Base-by-base conservation (phyloP, 1,284 basidiomycete species). In the Meripilus lineatus region DNA sequence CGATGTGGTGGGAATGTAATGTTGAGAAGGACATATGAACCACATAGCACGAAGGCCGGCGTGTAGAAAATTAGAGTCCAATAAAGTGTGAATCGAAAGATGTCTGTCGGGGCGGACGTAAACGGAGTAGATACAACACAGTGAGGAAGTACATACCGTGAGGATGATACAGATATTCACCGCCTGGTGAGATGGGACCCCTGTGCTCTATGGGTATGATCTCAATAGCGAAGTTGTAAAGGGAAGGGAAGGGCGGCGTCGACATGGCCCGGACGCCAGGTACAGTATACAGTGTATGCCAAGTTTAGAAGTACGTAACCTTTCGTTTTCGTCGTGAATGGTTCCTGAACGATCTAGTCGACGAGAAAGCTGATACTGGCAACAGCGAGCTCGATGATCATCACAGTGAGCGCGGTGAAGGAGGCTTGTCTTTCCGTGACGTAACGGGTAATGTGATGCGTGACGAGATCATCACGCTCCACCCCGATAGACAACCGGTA, bases 391-490 rank as follows among this genome's bases (percentile, higher is more conserved):
- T n/a, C n/a, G n/a, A n/a, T n/a, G n/a, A n/a, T n/a, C n/a, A n/a
- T n/a, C n/a, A n/a, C n/a, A n/a, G n/a, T n/a, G n/a, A n/a, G n/a
- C n/a, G n/a, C n/a, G n/a, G n/a, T n/a, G n/a, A n/a, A n/a, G n/a
- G n/a, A n/a, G n/a, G n/a, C n/a, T n/a, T n/a, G n/a, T n/a, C n/a
- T n/a, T n/a, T n/a, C n/a, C n/a, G n/a, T n/a, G n/a, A n/a, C n/a
- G n/a, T n/a, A n/a, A n/a, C 68, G 15, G 89, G 89, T 2, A 81
- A 84, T 53, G 71, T 91, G 30, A 84, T 84, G 42, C 59, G 94
- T 13, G 96, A 99, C 3, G 92, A 98, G 51, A 96, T 93, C 65
- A 93, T 95, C 61, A 84, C n/a, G n/a, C n/a, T n/a, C n/a, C n/a
- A n/a, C n/a, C n/a, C n/a, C n/a, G n/a, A n/a, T n/a, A n/a, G n/a